Evolutionary conservation across 306 rosid species (phyloP).

Genomic region (Rosa persica): DNA sequence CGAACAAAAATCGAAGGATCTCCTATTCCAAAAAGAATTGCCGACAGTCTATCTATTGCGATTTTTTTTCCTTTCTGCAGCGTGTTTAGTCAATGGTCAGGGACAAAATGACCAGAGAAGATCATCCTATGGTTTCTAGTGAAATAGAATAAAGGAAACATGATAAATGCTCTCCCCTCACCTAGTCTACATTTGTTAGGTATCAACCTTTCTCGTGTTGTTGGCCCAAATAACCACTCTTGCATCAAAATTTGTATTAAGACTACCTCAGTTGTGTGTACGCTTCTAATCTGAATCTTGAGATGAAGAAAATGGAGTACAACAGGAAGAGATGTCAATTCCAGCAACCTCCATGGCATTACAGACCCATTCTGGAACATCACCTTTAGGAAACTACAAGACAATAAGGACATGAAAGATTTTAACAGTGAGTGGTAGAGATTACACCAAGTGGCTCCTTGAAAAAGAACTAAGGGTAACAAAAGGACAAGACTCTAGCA

Average conservation of each 20-base stretch:
- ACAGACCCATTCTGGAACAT: slow-evolving; percentile 94
- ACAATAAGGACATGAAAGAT: neutral
- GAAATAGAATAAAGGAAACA: slow-evolving; percentile 50
- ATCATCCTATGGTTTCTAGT: slow-evolving; percentile 14
- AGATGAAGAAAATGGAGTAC: slow-evolving; percentile 39
- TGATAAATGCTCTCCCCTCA: slow-evolving; percentile 45
- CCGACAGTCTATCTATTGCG: neutral
- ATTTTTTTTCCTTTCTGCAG: neutral
- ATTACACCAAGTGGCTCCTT: neutral
- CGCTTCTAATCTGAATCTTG: slow-evolving; percentile 24
- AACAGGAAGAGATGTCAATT: slow-evolving; percentile 82
- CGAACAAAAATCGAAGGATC: neutral
- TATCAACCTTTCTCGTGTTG: slow-evolving; percentile 11
- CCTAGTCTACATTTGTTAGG: slow-evolving; percentile 20
- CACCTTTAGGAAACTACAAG: slow-evolving; percentile 36
- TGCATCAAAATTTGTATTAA: slow-evolving; percentile 10
- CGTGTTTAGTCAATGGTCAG: too few relatives aligned
- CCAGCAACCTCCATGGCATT: slow-evolving; percentile 98
- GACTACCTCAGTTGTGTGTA: slow-evolving; percentile 19
- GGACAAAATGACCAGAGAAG: slow-evolving; percentile 7
- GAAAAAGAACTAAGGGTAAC: neutral
- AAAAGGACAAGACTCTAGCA: neutral
- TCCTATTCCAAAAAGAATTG: neutral
- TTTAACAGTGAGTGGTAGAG: neutral
- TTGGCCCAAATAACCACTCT: neutral